Evolutionary conservation across 768 basidiomycete genomes (phyloP).

Genomic region (Leccinum subgranulosum): DNA sequence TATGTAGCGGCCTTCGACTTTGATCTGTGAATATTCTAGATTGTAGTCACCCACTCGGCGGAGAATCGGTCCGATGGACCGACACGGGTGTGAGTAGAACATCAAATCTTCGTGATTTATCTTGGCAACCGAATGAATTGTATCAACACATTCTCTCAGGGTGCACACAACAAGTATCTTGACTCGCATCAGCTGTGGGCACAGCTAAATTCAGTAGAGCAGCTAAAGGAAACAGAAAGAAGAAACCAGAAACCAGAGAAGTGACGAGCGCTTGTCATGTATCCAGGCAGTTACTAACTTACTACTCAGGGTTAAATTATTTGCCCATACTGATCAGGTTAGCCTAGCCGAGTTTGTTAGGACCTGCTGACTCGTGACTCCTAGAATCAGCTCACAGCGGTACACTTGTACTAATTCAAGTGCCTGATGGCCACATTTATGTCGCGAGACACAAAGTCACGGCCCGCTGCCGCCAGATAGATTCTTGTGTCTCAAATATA

Average conservation of each 20-base stretch:
- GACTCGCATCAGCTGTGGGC: neutral
- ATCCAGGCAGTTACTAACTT: neutral
- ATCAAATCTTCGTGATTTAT: neutral
- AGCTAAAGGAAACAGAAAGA: neutral
- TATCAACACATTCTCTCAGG: neutral
- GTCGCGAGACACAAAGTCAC: neutral
- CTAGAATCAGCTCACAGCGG: too few relatives aligned
- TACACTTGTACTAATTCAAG: neutral
- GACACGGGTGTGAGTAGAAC: neutral
- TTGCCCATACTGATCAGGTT: neutral
- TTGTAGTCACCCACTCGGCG: neutral
- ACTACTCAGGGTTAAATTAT: neutral
- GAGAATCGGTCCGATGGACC: neutral
- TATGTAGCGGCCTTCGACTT: neutral
- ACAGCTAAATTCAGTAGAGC: too few relatives aligned
- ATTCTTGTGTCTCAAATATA: neutral
- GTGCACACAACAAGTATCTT: neutral
- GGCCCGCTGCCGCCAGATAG: neutral
- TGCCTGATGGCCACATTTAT: neutral
- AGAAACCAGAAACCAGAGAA: neutral
- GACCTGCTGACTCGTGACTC: neutral
- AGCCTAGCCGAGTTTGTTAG: neutral
- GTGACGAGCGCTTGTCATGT: neutral
- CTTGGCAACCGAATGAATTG: neutral
- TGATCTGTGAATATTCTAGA: neutral